Evolutionary conservation across 1,284 basidiomycete species (phyloP), one percentile per base, ranked within the genome.

Genomic region (Cryptococcus deneoformans): DNA sequence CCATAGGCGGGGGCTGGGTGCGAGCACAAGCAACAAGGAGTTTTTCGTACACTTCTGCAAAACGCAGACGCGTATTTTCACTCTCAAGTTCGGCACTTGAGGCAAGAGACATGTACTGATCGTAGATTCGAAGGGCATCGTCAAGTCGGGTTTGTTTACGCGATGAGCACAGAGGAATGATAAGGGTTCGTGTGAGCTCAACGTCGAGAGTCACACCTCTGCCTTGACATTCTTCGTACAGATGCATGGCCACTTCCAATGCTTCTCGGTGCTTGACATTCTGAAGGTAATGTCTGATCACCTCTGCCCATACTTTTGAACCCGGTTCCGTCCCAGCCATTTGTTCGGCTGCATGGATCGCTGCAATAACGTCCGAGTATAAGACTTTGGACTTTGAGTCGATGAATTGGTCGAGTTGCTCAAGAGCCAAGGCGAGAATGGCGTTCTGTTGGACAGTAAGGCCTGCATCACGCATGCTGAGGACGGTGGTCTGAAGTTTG

Each of bases 21-120:
- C 53, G 49, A 9, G 65, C 58, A 48, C 61, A 66, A 20, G 63
- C 60, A 3, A 52, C 37, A 11, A 67, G 55, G 0, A 68, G 53
- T 9, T 58, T 54, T 14, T 56, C 52, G 48, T 61, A 65, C 6
- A 65, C 37, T 16, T n/a, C 24, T 9, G 46, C 39, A 35, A 50
- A 55, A 8, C 53, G 61, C 7, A n/a, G 39, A 38, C 43, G 48
- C 10, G 54, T n/a, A 9, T 6, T 57, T 50, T 39, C 54, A 34
- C 39, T 44, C 24, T 61, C 59, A 11, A 44, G 36, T 7, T 56
- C 20, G 36, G 35, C 6, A 46, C 37, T 8, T 37, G n/a, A 16
- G 14, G 24, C n/a, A 8, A 47, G 36, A n/a, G 51, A 39, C 38
- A 54, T 39, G 16, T 50, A 58, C n/a, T 56, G 53, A n/a, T 57